phyloP scores from a whole-genome alignment of 2,329 filamentous ascomycete species.

The Laburnicola sp. region DNA sequence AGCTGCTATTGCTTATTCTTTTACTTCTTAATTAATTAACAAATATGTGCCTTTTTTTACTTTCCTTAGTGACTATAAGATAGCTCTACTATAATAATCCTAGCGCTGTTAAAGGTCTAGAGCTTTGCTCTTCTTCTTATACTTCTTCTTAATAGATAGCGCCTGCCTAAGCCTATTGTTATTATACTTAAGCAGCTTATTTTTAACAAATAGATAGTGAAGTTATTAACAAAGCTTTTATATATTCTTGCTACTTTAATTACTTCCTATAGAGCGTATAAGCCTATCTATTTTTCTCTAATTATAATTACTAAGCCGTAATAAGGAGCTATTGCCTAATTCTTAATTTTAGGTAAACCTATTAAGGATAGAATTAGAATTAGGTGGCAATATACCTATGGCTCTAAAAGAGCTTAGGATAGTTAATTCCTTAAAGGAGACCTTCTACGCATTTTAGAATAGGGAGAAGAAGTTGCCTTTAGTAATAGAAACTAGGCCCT shows the following conservation, averaged over 20 bases:
- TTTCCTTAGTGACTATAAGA: slow-evolving; percentile 1
- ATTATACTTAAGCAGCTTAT: too few relatives aligned
- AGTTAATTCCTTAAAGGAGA: neutral
- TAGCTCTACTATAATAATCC: slow-evolving; percentile 1
- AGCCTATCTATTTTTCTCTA: slow-evolving; percentile 10
- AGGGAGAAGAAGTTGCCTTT: too few relatives aligned
- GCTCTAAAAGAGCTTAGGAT: slow-evolving; percentile 6
- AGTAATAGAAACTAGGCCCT: neutral
- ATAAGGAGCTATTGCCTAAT: slow-evolving; percentile 2
- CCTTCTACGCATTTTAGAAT: too few relatives aligned
- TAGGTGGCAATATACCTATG: slow-evolving; percentile 6
- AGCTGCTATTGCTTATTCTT: slow-evolving; percentile 6
- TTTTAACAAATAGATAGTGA: slow-evolving; percentile 6
- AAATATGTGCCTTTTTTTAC: too few relatives aligned
- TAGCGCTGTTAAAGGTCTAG: neutral
- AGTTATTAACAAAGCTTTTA: slow-evolving; percentile 6
- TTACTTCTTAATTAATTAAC: too few relatives aligned
- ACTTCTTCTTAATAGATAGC: too few relatives aligned
- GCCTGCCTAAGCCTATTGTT: too few relatives aligned
- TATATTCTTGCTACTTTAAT: neutral
- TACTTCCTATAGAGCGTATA: neutral
- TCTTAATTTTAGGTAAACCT: neutral
- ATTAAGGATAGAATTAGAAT: slow-evolving; percentile 5
- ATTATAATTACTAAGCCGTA: slow-evolving; percentile 6
- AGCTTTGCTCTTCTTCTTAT: too few relatives aligned